These are phyloP conservation scores for Camptophora hylomeconis DNA, from an alignment of 2,329 filamentous ascomycete species.

Conservation along the genomic window DNA sequence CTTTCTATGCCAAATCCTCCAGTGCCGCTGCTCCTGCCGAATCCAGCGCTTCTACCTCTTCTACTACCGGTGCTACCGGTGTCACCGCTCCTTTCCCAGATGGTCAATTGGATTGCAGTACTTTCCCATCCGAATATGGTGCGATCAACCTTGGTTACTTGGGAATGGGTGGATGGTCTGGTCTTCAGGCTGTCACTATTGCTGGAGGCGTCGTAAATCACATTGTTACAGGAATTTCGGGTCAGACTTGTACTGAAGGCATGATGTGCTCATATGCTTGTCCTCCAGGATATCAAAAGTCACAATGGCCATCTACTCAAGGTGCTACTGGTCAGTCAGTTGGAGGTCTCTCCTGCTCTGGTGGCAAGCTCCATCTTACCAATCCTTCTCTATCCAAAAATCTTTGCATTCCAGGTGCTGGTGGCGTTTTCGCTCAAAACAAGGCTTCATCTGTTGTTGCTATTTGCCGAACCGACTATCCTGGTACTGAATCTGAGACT, in stretches of 20 bases:
- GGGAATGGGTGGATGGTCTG: slow-evolving; percentile 60
- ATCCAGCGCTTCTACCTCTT: slow-evolving; percentile 15
- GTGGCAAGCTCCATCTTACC: slow-evolving; percentile 66
- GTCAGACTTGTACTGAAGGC: slow-evolving; percentile 47
- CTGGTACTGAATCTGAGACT: slow-evolving; percentile 72
- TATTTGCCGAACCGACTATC: slow-evolving; percentile 93
- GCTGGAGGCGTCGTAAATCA: slow-evolving; percentile 44
- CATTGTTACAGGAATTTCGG: slow-evolving; percentile 51
- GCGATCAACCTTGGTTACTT: slow-evolving; percentile 59
- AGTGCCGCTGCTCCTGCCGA: slow-evolving; percentile 9
- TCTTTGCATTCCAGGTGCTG: slow-evolving; percentile 63
- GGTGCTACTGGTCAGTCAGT: slow-evolving; percentile 71
- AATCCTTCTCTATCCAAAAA: slow-evolving; percentile 49
- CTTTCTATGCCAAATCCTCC: slow-evolving; percentile 40
- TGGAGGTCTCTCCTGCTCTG: slow-evolving; percentile 66
- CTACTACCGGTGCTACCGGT: slow-evolving; percentile 31
- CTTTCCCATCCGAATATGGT: slow-evolving; percentile 72
- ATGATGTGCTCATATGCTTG: slow-evolving; percentile 87
- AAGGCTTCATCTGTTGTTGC: slow-evolving; percentile 52
- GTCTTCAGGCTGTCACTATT: slow-evolving; percentile 55
- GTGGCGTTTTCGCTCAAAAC: slow-evolving; percentile 63
- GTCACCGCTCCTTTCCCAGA: slow-evolving; percentile 60
- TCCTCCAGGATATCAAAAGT: slow-evolving; percentile 81
- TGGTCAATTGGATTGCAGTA: slow-evolving; percentile 54
- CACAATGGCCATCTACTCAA: slow-evolving; percentile 73